These are phyloP conservation scores for Adansonia grandidieri DNA, from an alignment of 441 rosid species.

Conservation along the genomic window DNA sequence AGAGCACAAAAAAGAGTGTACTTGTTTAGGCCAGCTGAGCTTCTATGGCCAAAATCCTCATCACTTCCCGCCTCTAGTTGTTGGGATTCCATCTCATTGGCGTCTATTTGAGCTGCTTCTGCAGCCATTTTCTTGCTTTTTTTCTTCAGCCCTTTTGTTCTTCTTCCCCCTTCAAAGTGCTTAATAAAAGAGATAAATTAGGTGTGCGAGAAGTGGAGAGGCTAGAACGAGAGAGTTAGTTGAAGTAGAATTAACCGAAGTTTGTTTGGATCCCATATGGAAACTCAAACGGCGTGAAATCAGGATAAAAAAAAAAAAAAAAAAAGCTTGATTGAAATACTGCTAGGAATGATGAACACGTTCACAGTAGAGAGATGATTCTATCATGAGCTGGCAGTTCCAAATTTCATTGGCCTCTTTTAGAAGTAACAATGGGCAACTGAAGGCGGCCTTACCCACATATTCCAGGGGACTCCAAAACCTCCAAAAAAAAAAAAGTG, in stretches of 20 bases:
- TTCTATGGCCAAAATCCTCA: neutral
- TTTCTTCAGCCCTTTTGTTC: neutral
- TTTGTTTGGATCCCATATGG: neutral
- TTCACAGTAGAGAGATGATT: neutral
- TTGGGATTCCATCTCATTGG: slow-evolving; percentile 24
- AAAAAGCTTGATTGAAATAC: neutral
- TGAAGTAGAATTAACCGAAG: neutral
- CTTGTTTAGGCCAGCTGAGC: slow-evolving; percentile 36
- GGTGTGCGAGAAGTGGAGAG: neutral
- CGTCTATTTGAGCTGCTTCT: slow-evolving; percentile 16
- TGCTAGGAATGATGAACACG: neutral
- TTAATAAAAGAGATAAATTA: neutral
- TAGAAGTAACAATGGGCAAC: neutral
- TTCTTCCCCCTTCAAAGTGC: too few species aligned
- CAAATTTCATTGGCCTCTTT: neutral
- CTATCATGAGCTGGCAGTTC: neutral
- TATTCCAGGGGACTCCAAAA: neutral
- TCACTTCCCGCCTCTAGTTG: neutral
- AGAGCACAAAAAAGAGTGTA: slow-evolving; percentile 49
- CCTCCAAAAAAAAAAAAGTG: neutral
- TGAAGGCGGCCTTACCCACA: neutral
- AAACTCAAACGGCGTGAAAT: neutral
- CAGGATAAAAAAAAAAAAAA: neutral
- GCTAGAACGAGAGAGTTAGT: neutral
- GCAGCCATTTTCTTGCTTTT: slow-evolving; percentile 14